Conservation (phyloP, 2,329 filamentous ascomycete genomes). For the Penicillium sp. region DNA sequence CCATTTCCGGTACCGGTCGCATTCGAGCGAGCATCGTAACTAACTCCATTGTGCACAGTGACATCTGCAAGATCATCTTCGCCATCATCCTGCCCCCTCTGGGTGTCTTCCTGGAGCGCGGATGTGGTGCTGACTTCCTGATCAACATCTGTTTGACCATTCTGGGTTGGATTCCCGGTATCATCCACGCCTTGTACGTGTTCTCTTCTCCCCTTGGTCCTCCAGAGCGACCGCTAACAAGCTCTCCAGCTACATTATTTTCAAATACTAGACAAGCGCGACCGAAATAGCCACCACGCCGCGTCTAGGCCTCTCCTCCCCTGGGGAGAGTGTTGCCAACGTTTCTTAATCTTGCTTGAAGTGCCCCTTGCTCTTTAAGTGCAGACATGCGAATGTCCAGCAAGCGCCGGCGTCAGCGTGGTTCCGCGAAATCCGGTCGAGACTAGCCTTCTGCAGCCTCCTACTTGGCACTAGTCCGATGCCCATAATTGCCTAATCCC, state of each 20-base stretch:
- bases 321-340: not conserved
- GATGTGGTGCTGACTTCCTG: conserved; percentile 77
- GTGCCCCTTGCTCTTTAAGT: not conserved
- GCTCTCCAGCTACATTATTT: conserved; percentile 66
- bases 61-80: conserved; percentile 78
- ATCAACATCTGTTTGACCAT: conserved; percentile 90
- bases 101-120: conserved; percentile 90
- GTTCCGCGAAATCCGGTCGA: conserved; percentile 30
- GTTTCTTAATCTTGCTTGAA: not conserved
- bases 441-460: conserved; percentile 25
- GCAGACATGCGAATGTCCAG: conserved; percentile 5
- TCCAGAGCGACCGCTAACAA: conserved; percentile 11
- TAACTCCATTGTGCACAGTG: conserved; percentile 44
- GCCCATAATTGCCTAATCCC: conserved; percentile 21
- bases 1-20: not conserved
- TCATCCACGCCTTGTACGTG: conserved; percentile 82
- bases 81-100: conserved; percentile 85
- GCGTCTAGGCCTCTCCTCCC: not conserved
- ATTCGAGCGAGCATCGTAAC: not conserved
- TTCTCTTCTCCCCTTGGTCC: not conserved
- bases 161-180: conserved; percentile 70
- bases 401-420: conserved; percentile 16
- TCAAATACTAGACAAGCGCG: conserved; percentile 64
- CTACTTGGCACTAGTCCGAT: conserved; percentile 21
- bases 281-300: not conserved